A percentile compares a stretch with the other conserved stretches of the same genome.
phyloP scores from a whole-genome alignment of 345 rosid species.

The Arabis alpina region DNA sequence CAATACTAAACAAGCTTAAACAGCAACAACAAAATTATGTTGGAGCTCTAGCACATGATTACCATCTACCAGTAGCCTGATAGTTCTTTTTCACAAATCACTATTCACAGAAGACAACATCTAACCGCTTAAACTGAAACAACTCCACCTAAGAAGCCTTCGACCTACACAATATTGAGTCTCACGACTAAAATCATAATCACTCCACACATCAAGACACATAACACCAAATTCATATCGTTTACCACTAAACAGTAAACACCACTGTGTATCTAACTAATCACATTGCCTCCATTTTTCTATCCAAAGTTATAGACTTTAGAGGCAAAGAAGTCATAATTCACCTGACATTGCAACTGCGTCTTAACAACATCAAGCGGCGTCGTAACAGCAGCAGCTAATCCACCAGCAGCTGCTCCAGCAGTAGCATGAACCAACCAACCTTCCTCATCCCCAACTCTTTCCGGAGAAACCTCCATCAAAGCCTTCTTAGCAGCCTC shows the following conservation, averaged over 20 bases:
- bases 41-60: conserved; percentile 8
- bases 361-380: conserved; percentile 96
- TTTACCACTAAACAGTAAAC: background rate
- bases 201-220: background rate
- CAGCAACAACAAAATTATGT: background rate
- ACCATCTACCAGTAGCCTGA: conserved; percentile 2
- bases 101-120: background rate
- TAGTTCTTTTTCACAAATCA: background rate
- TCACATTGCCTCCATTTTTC: background rate
- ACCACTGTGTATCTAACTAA: conserved; percentile 12
- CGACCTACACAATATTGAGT: background rate
- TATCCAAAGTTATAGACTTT: background rate
- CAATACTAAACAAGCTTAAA: conserved; percentile 7
- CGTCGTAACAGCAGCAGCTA: conserved; percentile 79
- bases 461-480: conserved; percentile 74
- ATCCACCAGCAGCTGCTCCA: conserved; percentile 88
- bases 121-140: background rate
- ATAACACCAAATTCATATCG: background rate
- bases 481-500: conserved; percentile 82
- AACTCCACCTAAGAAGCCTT: conserved; percentile 7
- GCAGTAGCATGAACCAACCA: conserved; percentile 79
- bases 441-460: conserved; percentile 64
- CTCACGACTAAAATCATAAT: background rate
- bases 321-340: conserved; percentile 27
- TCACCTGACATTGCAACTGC: conserved; percentile 97